Base-by-base conservation (phyloP, 441 rosid genomes). In the Bruguiera hainesii region DNA sequence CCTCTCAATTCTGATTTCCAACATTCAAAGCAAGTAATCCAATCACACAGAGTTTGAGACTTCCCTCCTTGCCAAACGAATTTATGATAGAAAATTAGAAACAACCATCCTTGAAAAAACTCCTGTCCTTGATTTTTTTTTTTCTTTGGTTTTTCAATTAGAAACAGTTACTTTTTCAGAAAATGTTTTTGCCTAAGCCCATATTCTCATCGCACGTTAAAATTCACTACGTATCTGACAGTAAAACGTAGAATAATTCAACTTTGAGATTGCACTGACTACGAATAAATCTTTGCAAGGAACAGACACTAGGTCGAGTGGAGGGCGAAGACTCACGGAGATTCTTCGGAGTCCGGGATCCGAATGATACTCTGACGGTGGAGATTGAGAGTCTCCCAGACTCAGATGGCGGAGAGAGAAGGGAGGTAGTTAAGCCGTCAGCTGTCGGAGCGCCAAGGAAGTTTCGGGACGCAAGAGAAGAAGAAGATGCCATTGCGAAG, bases 261-360 rank as follows among this genome's bases (percentile, higher is more conserved):
- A 23, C 29, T 16, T 10, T 55, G 16, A 42, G 18, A 25, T 53
- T 53, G 5, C 57, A 53, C 4, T 7, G 6, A 53, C 13, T 15
- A 23, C 4, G 10, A 8, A 55, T 26, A 13, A 23, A 55, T 55
- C 28, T 26, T 55, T 20, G 58, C 7, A 23, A 23, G 29, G 16
- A 19, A 5, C 1, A 33, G 30, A 19, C 57, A 23, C 9, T 16
- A n/a, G 19, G n/a, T 10, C 16, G 23, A 63, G 59, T 4, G 18
- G 65, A n/a, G 57, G 48, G 65, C 26, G 31, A 18, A 51, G 35
- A 79, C 97, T 90, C 52, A 93, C 98, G 87, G 73, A 92, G 76
- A 50, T 79, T 87, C 61, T 79, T 85, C 28, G 79, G 83, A 53
- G 78, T 37, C 13, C 79, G 78, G 37, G 90, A 63, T 42, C 85